Conservation (phyloP, 2,329 filamentous ascomycete species). For the Cercospora sp. region DNA sequence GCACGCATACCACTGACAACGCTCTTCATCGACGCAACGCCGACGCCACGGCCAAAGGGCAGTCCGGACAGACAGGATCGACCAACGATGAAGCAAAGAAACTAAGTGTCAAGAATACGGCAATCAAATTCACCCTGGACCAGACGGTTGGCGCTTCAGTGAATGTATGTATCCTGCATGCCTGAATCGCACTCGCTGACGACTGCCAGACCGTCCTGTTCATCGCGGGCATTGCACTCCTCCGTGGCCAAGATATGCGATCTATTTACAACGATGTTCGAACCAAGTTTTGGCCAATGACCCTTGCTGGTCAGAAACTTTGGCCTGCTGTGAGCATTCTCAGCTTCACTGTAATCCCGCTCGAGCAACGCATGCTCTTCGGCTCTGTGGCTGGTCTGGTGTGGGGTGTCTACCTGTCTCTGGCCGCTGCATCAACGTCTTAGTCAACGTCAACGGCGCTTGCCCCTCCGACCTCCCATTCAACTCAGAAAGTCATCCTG, state of each 20-base stretch:
- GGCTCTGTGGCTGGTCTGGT: constrained; percentile 69
- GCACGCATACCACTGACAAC: neutral
- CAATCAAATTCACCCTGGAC: constrained; percentile 67
- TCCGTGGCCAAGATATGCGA: constrained; percentile 43
- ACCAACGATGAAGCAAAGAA: constrained; percentile 27
- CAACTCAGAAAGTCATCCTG: neutral
- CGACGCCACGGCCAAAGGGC: neutral
- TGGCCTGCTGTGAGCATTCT: constrained; percentile 70
- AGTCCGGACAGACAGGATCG: constrained; percentile 6
- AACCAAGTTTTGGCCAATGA: constrained; percentile 50
- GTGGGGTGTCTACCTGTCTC: constrained; percentile 75
- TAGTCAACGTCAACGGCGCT: neutral
- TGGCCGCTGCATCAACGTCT: constrained; percentile 46
- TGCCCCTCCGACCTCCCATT: neutral
- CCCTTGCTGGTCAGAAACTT: constrained; percentile 69
- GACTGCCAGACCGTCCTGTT: constrained; percentile 58
- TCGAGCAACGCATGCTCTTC: constrained; percentile 68
- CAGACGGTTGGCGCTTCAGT: constrained; percentile 65
- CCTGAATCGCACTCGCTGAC: neutral
- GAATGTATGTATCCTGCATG: constrained; percentile 46
- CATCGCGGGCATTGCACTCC: constrained; percentile 58
- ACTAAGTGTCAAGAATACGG: constrained; percentile 62
- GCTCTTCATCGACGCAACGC: neutral
- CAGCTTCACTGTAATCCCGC: constrained; percentile 71
- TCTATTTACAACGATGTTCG: constrained; percentile 24